Conservation (phyloP, 2,329 filamentous ascomycete species). For the Lithohypha guttulata region DNA sequence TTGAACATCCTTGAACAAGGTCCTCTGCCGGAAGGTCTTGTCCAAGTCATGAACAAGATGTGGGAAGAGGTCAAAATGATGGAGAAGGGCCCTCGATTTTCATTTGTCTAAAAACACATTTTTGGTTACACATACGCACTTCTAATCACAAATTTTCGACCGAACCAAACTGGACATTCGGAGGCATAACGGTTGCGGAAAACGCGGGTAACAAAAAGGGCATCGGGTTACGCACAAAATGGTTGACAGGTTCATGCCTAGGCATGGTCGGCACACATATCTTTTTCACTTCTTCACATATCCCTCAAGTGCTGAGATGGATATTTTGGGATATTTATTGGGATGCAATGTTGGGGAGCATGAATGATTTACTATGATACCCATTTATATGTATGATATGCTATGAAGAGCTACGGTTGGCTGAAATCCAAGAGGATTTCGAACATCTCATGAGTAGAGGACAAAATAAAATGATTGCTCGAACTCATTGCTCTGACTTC, state of each 20-base stretch:
- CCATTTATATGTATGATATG: conserved; percentile 3
- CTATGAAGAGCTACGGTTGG: background rate
- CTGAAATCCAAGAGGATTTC: background rate
- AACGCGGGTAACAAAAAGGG: too few species aligned
- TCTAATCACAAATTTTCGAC: too few species aligned
- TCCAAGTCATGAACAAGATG: conserved; percentile 21
- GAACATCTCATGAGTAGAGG: too few species aligned
- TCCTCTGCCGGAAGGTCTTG: conserved; percentile 20
- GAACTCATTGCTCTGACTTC: too few species aligned
- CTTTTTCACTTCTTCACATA: conserved; percentile 8
- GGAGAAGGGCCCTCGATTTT: conserved; percentile 22
- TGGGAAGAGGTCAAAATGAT: conserved; percentile 21
- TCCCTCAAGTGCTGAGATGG: conserved; percentile 23
- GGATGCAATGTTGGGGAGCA: conserved; percentile 1
- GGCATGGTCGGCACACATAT: too few species aligned
- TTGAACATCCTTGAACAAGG: conserved; percentile 43
- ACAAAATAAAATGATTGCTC: too few species aligned
- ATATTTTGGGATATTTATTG: conserved; percentile 8
- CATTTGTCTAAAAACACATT: conserved; percentile 20
- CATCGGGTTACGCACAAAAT: too few species aligned
- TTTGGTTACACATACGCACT: too few species aligned
- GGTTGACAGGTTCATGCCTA: too few species aligned
- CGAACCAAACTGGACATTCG: too few species aligned
- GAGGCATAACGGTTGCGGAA: too few species aligned
- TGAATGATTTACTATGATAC: conserved; percentile 8